Conservation (phyloP, 179 eudicot genomes). For the Spinacia oleracea region DNA sequence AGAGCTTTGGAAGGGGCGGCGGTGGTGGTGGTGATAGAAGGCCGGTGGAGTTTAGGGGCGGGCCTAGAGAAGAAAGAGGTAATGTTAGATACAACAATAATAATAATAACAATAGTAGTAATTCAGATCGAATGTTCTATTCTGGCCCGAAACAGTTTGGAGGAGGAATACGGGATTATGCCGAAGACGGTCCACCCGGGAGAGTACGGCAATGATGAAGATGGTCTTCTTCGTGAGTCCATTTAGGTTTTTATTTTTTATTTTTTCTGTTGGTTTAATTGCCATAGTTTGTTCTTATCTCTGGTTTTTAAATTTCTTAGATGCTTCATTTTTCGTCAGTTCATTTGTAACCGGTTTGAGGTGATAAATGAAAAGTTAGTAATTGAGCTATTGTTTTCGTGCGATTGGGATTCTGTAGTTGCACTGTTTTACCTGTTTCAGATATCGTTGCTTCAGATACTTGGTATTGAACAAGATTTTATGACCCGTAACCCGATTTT, state of each 20-base stretch:
- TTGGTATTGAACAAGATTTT: too few relatives aligned
- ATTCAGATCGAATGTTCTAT: constrained; percentile 31
- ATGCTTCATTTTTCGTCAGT: neutral
- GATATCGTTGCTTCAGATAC: neutral
- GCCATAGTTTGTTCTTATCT: neutral
- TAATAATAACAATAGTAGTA: constrained; percentile 17
- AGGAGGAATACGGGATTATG: constrained; percentile 36
- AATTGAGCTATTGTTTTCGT: neutral
- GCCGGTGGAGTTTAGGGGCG: constrained; percentile 33
- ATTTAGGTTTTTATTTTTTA: neutral
- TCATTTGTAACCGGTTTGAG: constrained; percentile 14
- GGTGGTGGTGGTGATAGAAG: constrained; percentile 40
- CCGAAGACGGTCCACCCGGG: constrained; percentile 30
- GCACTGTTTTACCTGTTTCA: too few relatives aligned
- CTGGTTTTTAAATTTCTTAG: neutral
- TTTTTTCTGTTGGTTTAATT: neutral
- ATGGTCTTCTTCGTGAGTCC: neutral
- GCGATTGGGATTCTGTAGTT: neutral
- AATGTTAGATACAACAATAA: constrained; percentile 24
- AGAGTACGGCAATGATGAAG: constrained; percentile 21
- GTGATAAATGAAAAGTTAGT: constrained; percentile 11
- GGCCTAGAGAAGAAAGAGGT: constrained; percentile 37
- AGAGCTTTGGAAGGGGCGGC: constrained; percentile 22
- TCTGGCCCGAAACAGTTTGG: constrained; percentile 33
- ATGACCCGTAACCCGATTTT: too few relatives aligned